Evolutionary conservation across 2,329 filamentous ascomycete species (phyloP).

Genomic region (Penicillium sp.): DNA sequence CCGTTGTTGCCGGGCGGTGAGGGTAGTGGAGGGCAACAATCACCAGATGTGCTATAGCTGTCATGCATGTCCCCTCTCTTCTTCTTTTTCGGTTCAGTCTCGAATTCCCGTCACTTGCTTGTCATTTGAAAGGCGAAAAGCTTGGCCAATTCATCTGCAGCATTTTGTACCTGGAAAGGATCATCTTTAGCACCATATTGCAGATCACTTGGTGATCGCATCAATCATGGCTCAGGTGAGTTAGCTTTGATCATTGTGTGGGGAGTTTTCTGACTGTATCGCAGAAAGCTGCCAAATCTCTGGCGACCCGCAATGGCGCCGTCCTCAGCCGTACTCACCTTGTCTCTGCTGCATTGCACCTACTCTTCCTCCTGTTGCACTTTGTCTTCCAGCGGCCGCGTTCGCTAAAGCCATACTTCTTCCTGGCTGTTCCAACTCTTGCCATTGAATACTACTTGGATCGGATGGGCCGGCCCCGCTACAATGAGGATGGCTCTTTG

Average conservation of each 20-base stretch:
- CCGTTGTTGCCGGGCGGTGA: slow-evolving; percentile 22
- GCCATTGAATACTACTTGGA: slow-evolving; percentile 84
- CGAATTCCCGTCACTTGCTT: neutral
- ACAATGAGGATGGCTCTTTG: slow-evolving; percentile 64
- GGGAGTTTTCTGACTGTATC: slow-evolving; percentile 3
- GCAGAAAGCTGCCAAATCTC: slow-evolving; percentile 54
- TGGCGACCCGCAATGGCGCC: slow-evolving; percentile 74
- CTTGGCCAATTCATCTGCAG: neutral
- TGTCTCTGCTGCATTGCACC: slow-evolving; percentile 69
- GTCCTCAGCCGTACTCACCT: slow-evolving; percentile 79
- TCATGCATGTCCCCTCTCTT: slow-evolving; percentile 2
- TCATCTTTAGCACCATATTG: neutral
- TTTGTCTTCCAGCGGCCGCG: slow-evolving; percentile 62
- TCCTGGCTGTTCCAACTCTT: slow-evolving; percentile 72
- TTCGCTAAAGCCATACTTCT: slow-evolving; percentile 63
- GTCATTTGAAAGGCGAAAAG: neutral
- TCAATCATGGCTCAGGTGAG: slow-evolving; percentile 28
- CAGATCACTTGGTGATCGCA: neutral
- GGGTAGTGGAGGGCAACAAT: slow-evolving; percentile 26
- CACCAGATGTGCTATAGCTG: slow-evolving; percentile 11
- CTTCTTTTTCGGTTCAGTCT: neutral
- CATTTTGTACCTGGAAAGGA: neutral
- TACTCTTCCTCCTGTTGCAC: slow-evolving; percentile 70
- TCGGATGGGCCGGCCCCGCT: slow-evolving; percentile 73
- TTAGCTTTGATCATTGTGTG: neutral